Conservation (phyloP, 2,329 filamentous ascomycete species). For the Scedosporium boydii region DNA sequence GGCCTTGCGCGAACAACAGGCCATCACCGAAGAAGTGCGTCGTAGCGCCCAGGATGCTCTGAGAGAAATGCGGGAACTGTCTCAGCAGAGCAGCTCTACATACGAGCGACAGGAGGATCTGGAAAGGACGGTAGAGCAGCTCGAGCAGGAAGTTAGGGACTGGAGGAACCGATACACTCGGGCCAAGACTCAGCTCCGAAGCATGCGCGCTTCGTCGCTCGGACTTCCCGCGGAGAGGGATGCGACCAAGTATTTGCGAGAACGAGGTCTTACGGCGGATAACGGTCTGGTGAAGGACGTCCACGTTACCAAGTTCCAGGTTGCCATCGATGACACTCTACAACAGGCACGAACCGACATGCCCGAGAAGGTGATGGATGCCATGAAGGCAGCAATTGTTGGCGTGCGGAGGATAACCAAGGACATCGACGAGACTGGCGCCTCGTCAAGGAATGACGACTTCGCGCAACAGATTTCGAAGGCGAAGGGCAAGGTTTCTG, state of each 20-base stretch:
- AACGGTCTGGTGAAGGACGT: constrained; percentile 81
- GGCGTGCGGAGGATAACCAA: constrained; percentile 77
- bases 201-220: constrained; percentile 69
- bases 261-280: constrained; percentile 58
- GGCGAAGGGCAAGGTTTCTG: constrained; percentile 75
- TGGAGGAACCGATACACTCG: constrained; percentile 89
- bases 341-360: constrained; percentile 65
- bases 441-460: constrained; percentile 38
- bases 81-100: constrained; percentile 66
- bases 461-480: constrained; percentile 49
- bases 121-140: constrained; percentile 60
- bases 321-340: constrained; percentile 84
- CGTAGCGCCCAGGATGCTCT: constrained; percentile 76
- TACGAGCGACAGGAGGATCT: constrained; percentile 77
- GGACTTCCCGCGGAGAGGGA: constrained; percentile 62
- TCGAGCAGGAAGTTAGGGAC: constrained; percentile 76
- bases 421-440: constrained; percentile 54
- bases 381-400: constrained; percentile 78
- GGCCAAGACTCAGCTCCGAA: constrained; percentile 77
- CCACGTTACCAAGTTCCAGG: constrained; percentile 90
- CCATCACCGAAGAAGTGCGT: constrained; percentile 78
- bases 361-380: constrained; percentile 65
- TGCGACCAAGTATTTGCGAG: constrained; percentile 55
- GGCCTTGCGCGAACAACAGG: constrained; percentile 63
- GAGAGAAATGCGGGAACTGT: constrained; percentile 80